A percentile compares a stretch with the other conserved stretches of the same genome.
These are phyloP conservation scores for Conticribra guillardii DNA, from an alignment of 108 stramenopile species.

Conservation along the genomic window DNA sequence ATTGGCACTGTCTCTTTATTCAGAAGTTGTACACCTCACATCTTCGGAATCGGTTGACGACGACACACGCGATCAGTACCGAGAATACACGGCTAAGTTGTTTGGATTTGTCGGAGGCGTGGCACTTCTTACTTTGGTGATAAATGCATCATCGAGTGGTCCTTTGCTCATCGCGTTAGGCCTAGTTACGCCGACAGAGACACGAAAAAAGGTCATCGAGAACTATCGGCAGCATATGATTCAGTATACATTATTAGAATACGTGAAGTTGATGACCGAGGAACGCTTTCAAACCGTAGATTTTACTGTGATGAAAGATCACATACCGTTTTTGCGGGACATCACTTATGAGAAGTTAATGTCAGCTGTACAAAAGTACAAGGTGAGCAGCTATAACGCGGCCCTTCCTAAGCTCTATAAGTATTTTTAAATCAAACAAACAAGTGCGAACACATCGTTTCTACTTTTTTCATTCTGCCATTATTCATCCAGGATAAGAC, in stretches of 20 bases:
- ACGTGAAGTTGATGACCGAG: conserved; percentile 4
- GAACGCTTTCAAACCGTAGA: conserved; percentile 50
- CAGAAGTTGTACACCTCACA: conserved; percentile 30
- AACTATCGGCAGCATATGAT: conserved; percentile 20
- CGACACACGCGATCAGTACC: too few species aligned
- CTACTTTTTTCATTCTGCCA: too few species aligned
- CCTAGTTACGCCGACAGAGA: conserved; percentile 60
- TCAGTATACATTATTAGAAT: conserved; percentile 1
- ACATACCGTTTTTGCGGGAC: conserved; percentile 59
- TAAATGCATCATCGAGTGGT: conserved; percentile 60
- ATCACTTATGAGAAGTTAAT: conserved; percentile 52
- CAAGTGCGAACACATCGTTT: too few species aligned
- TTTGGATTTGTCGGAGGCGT: conserved; percentile 60
- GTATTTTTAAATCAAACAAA: too few species aligned
- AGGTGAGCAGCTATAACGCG: too few species aligned
- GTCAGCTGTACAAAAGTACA: conserved; percentile 46
- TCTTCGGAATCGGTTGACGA: too few species aligned
- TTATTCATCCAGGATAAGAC: conserved; percentile 42
- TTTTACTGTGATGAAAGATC: conserved; percentile 58
- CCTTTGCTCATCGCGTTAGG: conserved; percentile 58
- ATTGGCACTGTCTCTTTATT: conserved; percentile 68
- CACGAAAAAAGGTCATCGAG: conserved; percentile 50
- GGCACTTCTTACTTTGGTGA: conserved; percentile 56
- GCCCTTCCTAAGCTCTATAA: too few species aligned
- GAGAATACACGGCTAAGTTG: neutral